phyloP scores from a whole-genome alignment of 2,329 filamentous ascomycete species.

The Penicillium capsulatum region DNA sequence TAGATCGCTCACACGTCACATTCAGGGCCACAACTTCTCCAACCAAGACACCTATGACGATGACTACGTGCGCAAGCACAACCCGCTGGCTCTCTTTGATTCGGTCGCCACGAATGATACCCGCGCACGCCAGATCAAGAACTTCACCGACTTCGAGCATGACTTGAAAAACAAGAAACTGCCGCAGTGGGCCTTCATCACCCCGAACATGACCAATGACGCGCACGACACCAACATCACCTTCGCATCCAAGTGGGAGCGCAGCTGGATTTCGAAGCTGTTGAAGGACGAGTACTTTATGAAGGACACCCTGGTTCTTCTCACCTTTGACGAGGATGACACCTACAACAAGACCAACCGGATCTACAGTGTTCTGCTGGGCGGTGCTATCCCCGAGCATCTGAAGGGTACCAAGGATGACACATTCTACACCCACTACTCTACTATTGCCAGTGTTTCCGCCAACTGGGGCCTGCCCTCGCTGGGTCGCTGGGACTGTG shows the following conservation, averaged over 20 bases:
- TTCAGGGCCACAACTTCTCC: constrained; percentile 52
- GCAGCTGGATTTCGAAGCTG: constrained; percentile 65
- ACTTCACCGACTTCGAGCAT: constrained; percentile 63
- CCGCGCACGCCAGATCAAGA: constrained; percentile 68
- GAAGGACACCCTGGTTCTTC: constrained; percentile 69
- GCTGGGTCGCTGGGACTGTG: constrained; percentile 67
- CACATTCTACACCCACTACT: constrained; percentile 72
- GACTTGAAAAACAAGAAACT: constrained; percentile 62
- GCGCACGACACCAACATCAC: constrained; percentile 71
- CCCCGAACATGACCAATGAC: constrained; percentile 58
- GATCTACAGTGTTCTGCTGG: constrained; percentile 67
- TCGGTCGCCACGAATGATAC: constrained; percentile 55
- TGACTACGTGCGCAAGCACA: constrained; percentile 82
- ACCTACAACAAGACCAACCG: constrained; percentile 64
- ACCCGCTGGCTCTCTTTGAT: constrained; percentile 63
- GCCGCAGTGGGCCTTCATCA: constrained; percentile 62
- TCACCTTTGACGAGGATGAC: constrained; percentile 81
- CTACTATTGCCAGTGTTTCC: constrained; percentile 61
- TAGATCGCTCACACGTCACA: neutral
- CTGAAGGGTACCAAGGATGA: constrained; percentile 64
- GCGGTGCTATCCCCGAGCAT: constrained; percentile 63
- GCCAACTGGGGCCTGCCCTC: constrained; percentile 68
- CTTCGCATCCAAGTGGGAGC: constrained; percentile 64
- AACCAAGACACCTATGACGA: constrained; percentile 64
- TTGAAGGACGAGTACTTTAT: constrained; percentile 67